These are phyloP conservation scores for Excoecaria cochinchinensis DNA, from an alignment of 345 rosid genomes.

Conservation along the genomic window DNA sequence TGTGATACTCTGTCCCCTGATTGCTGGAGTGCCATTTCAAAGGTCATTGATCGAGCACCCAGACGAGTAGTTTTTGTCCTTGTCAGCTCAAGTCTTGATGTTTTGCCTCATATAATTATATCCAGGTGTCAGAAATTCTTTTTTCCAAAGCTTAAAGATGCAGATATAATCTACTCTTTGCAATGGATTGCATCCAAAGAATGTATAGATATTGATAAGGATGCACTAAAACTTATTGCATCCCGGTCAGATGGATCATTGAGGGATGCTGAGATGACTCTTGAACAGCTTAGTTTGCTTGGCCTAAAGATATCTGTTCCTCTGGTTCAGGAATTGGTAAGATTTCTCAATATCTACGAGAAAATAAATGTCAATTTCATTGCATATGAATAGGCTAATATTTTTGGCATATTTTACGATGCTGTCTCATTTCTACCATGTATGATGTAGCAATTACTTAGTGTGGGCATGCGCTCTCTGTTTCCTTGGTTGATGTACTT, in stretches of 20 bases:
- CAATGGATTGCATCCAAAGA: constrained; percentile 78
- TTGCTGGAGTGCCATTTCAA: constrained; percentile 80
- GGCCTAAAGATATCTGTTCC: constrained; percentile 82
- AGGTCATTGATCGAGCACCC: constrained; percentile 79
- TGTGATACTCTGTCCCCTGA: constrained; percentile 75
- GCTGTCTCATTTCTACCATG: neutral
- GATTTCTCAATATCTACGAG: constrained; percentile 19
- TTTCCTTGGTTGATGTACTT: neutral
- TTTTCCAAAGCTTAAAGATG: constrained; percentile 90
- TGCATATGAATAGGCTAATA: neutral
- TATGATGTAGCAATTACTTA: neutral
- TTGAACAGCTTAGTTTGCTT: constrained; percentile 86
- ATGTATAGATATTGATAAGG: constrained; percentile 63
- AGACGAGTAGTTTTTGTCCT: constrained; percentile 77
- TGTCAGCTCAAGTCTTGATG: constrained; percentile 83
- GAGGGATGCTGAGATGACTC: constrained; percentile 95
- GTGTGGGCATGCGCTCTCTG: neutral
- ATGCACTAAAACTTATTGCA: constrained; percentile 87
- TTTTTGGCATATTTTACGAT: neutral
- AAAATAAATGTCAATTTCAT: neutral
- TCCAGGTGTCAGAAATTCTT: constrained; percentile 97
- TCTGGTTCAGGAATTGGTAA: constrained; percentile 93
- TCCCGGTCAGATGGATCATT: constrained; percentile 97
- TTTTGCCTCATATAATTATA: constrained; percentile 83
- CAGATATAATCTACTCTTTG: constrained; percentile 71